Base-by-base conservation (phyloP, 2,329 filamentous ascomycete genomes). In the Fonsecaea multimorphosa region DNA sequence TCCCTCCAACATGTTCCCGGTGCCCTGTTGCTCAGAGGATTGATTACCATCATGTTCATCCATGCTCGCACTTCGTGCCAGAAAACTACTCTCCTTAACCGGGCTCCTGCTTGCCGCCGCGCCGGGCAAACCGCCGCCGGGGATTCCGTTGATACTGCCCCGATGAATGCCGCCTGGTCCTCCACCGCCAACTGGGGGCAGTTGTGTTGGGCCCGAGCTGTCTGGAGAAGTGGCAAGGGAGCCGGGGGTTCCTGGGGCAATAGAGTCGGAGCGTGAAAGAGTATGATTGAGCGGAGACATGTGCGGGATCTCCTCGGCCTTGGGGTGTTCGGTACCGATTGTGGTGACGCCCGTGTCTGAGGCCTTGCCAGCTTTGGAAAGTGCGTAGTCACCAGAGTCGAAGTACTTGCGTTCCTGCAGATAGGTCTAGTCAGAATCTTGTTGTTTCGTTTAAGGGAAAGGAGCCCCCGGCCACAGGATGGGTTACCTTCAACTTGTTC, bases 341-440 rank as follows among this genome's bases (percentile, higher is more conserved):
- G 90, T 90, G 76, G 94, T 96, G 67, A 96, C 92, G 76, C 96
- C 94, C 75, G 95, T 91, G 76, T 95, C 91, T 76, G 93, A 91
- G 78, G 92, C 93, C 83, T 98, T 98, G 80, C 95, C 95, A 66
- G 95, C 95, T 84, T 97, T 97, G 80, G 91, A 94, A 82, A 97
- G 91, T 76, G 93, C 93, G 76, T 97, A 97, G 83, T 97, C 93
- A 76, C 93, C 93, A 67, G 91, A 95, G 83, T 97, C 93, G 80
- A 97, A 97, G 83, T 97, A 97, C 83, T 96, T 99, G 84, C 95
- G 93, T 80, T 98, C 95, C 86, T 88, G 73, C 29, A 34, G 27
- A 11, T 56, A 19, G 6, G 38, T 64, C 36, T 19, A 38, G 60
- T 38, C 58, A 61, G 22, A 32, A 57, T 8, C 24, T 22, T 46